Percentiles rank a stretch among this genome's conserved stretches.
phyloP scores from a whole-genome alignment of 2,329 filamentous ascomycete genomes.

The Aureobasidium sp. region DNA sequence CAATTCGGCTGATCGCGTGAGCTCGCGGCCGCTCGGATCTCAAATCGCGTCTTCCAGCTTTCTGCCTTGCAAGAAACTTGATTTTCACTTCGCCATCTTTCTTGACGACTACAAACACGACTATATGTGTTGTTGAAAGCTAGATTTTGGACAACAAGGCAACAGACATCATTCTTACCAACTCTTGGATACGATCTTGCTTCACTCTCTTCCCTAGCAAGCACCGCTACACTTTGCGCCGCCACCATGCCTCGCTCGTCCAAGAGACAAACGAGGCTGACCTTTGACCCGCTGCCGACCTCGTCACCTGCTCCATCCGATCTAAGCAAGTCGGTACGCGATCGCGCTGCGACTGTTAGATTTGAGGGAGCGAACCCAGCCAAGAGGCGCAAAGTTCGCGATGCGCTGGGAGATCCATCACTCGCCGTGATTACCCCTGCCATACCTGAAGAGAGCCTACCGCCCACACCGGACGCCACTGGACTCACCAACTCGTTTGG shows the following conservation, averaged over 20 bases:
- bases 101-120: not conserved
- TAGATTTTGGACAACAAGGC: no score
- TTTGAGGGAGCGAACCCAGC: conserved; percentile 24
- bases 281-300: conserved; percentile 37
- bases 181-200: not conserved
- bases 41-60: conserved; percentile 8
- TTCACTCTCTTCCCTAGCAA: not conserved
- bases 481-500: conserved; percentile 17
- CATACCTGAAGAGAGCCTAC: conserved; percentile 13
- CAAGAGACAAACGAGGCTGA: conserved; percentile 36
- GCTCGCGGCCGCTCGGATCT: not conserved
- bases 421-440: not conserved
- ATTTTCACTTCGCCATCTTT: not conserved
- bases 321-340: conserved; percentile 28
- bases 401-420: not conserved
- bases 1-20: conserved; percentile 3
- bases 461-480: conserved; percentile 23
- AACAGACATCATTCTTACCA: not conserved
- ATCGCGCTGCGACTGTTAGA: conserved; percentile 30
- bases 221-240: not conserved
- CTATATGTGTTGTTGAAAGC: not conserved
- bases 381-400: conserved; percentile 23
- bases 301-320: conserved; percentile 32
- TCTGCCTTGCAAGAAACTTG: not conserved
- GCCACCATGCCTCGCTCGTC: conserved; percentile 13